phyloP scores from a whole-genome alignment of 2,329 filamentous ascomycete genomes.

The Aureobasidium sp. region DNA sequence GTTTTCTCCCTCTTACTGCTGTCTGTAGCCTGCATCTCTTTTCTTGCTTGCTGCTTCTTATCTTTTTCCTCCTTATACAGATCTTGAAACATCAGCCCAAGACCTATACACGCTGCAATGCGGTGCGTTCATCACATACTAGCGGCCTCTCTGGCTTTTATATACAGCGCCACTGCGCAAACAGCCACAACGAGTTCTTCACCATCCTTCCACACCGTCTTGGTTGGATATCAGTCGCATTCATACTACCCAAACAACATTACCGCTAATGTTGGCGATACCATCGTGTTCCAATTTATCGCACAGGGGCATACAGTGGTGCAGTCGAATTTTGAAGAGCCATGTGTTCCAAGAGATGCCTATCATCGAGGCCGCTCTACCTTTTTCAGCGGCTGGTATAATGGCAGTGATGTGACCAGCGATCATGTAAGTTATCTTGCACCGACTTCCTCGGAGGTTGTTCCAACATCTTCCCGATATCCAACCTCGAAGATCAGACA shows the following conservation, averaged over 20 bases:
- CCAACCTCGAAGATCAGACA: too few relatives aligned
- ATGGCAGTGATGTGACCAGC: conserved; percentile 6
- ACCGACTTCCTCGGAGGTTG: too few relatives aligned
- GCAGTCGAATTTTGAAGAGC: conserved; percentile 31
- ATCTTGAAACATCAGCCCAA: neutral
- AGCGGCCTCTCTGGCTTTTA: neutral
- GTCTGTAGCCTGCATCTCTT: neutral
- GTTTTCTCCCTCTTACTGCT: neutral
- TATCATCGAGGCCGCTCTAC: conserved; percentile 15
- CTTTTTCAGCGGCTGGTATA: conserved; percentile 20
- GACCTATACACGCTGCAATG: neutral
- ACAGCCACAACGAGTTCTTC: neutral
- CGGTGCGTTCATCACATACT: neutral
- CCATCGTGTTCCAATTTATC: conserved; percentile 34
- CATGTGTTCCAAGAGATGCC: conserved; percentile 30
- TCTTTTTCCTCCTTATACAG: neutral
- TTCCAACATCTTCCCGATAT: too few relatives aligned
- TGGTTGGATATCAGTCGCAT: conserved; percentile 28
- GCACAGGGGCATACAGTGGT: conserved; percentile 36
- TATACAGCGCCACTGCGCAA: neutral
- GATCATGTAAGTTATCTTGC: neutral
- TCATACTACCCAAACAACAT: conserved; percentile 30
- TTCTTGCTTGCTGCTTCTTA: neutral
- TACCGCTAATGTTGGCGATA: conserved; percentile 30
- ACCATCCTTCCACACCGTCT: conserved; percentile 23